Evolutionary conservation across 345 rosid species (phyloP), one percentile per base, ranked within the genome.

Genomic region (Triadica sebifera): DNA sequence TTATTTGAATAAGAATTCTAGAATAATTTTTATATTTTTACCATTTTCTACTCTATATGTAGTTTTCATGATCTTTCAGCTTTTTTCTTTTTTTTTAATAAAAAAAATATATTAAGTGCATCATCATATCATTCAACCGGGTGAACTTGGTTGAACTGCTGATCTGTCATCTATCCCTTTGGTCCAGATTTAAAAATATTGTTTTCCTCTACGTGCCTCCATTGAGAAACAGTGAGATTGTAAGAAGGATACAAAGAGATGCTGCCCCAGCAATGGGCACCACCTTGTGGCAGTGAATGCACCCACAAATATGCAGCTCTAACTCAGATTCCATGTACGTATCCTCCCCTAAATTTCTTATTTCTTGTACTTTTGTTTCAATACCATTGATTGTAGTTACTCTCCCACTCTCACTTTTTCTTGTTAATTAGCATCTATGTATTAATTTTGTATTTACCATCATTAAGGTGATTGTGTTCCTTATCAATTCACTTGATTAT

Each of bases 241-340:
- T n/a, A 19, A 68, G 25, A 12, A 15, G 19, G 46, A 58, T 25
- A 12, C 47, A 17, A 11, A 58, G 17, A 66, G 50, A 71, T 77
- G 83, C 19, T 89, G 59, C 97, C 96, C 19, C 89, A 86, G 73
- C 89, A 90, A 83, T 95, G 99, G 99, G 76, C 87, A 58, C 85
- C 88, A 64, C 94, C 97, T n/a, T 95, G 98, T 71, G 89, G 96
- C 70, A 83, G 60, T 67, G 80, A 84, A 56, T 95, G 99, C 87
- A 95, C 99, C 74, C 80, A 81, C 71, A 95, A 90, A 87, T 95
- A 82, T 65, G 85, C 98, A 11, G 81, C 96, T 52, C 92, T 91
- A 61, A 86, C 80, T 67, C 98, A 95, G 86, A 88, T 95, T 79
- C 97, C 98, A 8, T 93, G 99, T 95, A 79, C 25, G 41, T 67